phyloP scores from a whole-genome alignment of 352 stramenopile species.

The Globisporangium parvum region DNA sequence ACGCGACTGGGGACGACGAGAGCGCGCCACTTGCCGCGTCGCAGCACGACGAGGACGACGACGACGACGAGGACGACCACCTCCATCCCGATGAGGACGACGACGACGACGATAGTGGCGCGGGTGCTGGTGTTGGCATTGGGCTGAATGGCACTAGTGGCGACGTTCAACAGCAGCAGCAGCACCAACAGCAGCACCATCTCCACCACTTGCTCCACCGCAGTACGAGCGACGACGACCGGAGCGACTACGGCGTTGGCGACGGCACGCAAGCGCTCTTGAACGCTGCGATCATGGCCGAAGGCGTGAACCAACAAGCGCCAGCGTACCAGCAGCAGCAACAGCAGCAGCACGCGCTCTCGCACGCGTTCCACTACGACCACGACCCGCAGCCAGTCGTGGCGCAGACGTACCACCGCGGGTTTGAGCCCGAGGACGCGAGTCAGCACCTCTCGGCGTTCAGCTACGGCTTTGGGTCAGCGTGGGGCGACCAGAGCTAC shows the following conservation, averaged over 20 bases:
- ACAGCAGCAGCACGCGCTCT: slow-evolving; percentile 9
- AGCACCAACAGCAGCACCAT: slow-evolving; percentile 12
- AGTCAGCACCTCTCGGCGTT: slow-evolving; percentile 21
- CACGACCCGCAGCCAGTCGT: slow-evolving; percentile 3
- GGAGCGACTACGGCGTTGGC: slow-evolving; percentile 29
- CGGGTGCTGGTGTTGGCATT: neutral
- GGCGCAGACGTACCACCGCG: slow-evolving; percentile 33
- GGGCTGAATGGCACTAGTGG: slow-evolving; percentile 9
- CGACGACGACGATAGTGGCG: slow-evolving; percentile 6
- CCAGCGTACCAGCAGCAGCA: slow-evolving; percentile 15
- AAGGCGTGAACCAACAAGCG: slow-evolving; percentile 45
- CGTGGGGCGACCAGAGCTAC: slow-evolving; percentile 19
- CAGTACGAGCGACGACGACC: slow-evolving; percentile 13
- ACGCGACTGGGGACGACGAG: slow-evolving; percentile 5
- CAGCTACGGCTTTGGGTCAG: slow-evolving; percentile 19
- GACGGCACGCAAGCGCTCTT: slow-evolving; percentile 65
- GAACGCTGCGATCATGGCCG: slow-evolving; percentile 66
- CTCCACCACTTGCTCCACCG: slow-evolving; percentile 15
- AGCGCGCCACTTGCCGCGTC: neutral
- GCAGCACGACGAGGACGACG: slow-evolving; percentile 10
- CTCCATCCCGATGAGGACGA: slow-evolving; percentile 4
- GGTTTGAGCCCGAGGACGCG: slow-evolving; percentile 64
- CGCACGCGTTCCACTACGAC: slow-evolving; percentile 7
- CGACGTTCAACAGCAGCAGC: slow-evolving; percentile 1
- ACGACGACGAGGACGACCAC: slow-evolving; percentile 6